phyloP scores from a whole-genome alignment of 2,329 filamentous ascomycete species.

The Pyricularia pennisetigena region DNA sequence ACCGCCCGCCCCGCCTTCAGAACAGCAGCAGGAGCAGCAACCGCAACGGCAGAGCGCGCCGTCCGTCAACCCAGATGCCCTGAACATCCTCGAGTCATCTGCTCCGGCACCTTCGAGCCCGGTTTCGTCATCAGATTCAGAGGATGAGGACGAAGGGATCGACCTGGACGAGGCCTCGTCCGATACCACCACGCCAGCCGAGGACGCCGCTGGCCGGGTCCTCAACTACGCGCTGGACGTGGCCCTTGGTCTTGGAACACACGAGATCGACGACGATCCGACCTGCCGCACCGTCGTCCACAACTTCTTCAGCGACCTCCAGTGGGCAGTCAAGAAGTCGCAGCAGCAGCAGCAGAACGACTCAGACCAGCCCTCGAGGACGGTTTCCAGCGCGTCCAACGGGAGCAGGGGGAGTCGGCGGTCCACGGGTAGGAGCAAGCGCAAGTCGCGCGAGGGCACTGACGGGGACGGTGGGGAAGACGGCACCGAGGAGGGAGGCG shows the following conservation, averaged over 20 bases:
- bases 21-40: background rate
- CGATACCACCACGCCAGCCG: background rate
- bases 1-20: background rate
- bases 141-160: background rate
- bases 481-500: constrained; percentile 1
- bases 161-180: constrained; percentile 4
- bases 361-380: background rate
- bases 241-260: background rate
- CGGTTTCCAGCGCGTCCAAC: background rate
- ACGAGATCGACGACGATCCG: background rate
- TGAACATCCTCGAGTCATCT: background rate
- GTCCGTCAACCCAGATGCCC: background rate
- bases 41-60: background rate
- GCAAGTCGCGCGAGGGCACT: constrained; percentile 3
- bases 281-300: constrained; percentile 6
- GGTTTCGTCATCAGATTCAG: background rate
- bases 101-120: background rate
- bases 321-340: constrained; percentile 5
- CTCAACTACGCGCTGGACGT: constrained; percentile 7
- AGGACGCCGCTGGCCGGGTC: constrained; percentile 6
- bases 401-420: background rate
- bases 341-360: background rate
- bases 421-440: constrained; percentile 3
- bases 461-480: constrained; percentile 4
- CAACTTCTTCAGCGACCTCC: constrained; percentile 8